phyloP scores from a whole-genome alignment of 2,329 filamentous ascomycete genomes.

The Sphaceloma murrayae region DNA sequence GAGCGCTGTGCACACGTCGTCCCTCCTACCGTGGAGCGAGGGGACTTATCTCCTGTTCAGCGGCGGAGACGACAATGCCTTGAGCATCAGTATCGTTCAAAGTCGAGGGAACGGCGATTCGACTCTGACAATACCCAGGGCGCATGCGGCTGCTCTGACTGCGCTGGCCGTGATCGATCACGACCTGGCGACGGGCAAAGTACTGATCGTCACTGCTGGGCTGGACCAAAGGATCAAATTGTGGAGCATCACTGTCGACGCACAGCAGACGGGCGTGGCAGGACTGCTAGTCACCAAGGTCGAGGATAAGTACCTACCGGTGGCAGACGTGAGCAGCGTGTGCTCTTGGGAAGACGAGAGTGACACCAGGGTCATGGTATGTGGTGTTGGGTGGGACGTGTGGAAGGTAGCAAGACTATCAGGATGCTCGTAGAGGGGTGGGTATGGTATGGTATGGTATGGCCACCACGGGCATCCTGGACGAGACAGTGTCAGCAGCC shows the following conservation, averaged over 20 bases:
- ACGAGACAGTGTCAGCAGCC: too few relatives aligned
- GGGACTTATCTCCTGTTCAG: slow-evolving; percentile 52
- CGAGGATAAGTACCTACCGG: slow-evolving; percentile 35
- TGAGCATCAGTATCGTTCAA: slow-evolving; percentile 45
- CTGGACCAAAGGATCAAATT: slow-evolving; percentile 42
- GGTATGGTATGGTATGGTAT: too few relatives aligned
- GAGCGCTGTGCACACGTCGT: slow-evolving; percentile 60
- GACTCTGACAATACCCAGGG: slow-evolving; percentile 42
- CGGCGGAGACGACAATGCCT: slow-evolving; percentile 79
- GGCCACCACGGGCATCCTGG: too few relatives aligned
- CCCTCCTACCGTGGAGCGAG: slow-evolving; percentile 27
- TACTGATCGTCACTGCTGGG: slow-evolving; percentile 27
- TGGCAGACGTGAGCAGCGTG: slow-evolving; percentile 48
- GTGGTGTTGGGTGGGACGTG: slow-evolving; percentile 44
- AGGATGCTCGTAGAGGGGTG: too few relatives aligned
- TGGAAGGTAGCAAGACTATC: too few relatives aligned
- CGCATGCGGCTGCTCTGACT: slow-evolving; percentile 65
- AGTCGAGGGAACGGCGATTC: slow-evolving; percentile 1
- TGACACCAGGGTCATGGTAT: slow-evolving; percentile 31
- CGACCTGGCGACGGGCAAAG: slow-evolving; percentile 5
- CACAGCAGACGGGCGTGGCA: slow-evolving; percentile 20
- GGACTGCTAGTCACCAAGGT: slow-evolving; percentile 28
- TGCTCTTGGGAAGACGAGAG: slow-evolving; percentile 25
- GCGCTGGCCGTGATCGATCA: slow-evolving; percentile 35
- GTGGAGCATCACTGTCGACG: slow-evolving; percentile 33